A percentile compares a stretch with the other conserved stretches of the same genome.
Evolutionary conservation across 495 filamentous ascomycete species (phyloP).

Genomic region (Amniculicola lignicola): DNA sequence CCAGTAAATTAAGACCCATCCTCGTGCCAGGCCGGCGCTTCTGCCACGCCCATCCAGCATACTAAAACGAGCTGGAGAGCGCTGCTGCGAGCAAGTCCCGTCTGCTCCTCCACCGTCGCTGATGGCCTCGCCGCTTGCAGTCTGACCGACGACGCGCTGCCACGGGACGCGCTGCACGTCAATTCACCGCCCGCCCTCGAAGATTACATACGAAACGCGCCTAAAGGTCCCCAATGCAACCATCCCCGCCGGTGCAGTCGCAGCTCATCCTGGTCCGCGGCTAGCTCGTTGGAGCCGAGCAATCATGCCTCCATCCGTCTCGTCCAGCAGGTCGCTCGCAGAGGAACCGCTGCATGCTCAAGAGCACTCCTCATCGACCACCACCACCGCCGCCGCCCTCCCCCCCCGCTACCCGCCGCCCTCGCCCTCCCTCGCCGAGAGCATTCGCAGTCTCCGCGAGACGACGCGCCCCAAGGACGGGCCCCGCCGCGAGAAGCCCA

Average conservation of each 20-base stretch:
- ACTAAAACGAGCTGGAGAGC: too few species aligned
- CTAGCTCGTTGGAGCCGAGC: slow-evolving; percentile 30
- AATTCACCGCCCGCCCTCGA: slow-evolving; percentile 4
- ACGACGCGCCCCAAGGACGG: slow-evolving; percentile 15
- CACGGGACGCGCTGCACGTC: slow-evolving; percentile 1
- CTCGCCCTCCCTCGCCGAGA: slow-evolving; percentile 25
- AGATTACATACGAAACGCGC: slow-evolving; percentile 18
- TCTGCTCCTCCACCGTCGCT: too few species aligned
- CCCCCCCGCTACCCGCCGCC: background rate
- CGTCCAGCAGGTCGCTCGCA: too few species aligned
- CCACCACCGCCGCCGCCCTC: background rate
- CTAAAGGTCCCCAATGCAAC: too few species aligned
- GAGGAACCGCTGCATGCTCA: too few species aligned
- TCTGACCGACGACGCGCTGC: background rate
- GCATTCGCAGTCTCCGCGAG: slow-evolving; percentile 31
- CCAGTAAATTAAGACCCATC: too few species aligned
- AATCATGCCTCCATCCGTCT: too few species aligned
- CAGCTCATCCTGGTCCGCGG: slow-evolving; percentile 11
- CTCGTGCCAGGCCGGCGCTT: too few species aligned
- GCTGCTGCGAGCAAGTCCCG: too few species aligned
- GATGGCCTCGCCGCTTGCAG: too few species aligned
- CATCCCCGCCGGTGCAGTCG: slow-evolving; percentile 23
- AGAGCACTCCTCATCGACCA: too few species aligned
- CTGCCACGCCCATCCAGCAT: too few species aligned
- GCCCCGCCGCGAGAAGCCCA: slow-evolving; percentile 16